Conservation (phyloP, 176 grass and related monocot species). For the Aegilops tauschii region DNA sequence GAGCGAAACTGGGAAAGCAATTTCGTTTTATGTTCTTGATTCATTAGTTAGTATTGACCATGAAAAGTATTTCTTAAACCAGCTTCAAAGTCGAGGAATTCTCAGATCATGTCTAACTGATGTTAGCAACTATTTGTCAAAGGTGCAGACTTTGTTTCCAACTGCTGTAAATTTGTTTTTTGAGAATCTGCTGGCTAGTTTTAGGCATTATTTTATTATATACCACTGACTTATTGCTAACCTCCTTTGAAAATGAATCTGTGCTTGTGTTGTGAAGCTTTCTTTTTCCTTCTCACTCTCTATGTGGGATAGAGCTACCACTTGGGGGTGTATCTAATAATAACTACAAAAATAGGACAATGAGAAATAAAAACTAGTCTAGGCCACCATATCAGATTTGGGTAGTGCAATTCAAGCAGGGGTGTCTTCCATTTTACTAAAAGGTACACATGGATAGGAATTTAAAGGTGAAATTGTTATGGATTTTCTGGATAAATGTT, state of each 20-base stretch:
- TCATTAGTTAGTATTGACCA: constrained; percentile 81
- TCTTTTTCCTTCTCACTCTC: not conserved
- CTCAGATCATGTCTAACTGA: constrained; percentile 76
- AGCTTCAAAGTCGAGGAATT: constrained; percentile 93
- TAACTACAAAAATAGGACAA: constrained; percentile 13
- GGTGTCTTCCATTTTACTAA: not conserved
- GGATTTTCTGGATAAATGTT: constrained; percentile 1
- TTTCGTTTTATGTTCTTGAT: constrained; percentile 92
- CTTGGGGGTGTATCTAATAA: not conserved
- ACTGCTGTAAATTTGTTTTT: not conserved
- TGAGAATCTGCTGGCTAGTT: not conserved
- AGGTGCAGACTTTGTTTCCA: constrained; percentile 49
- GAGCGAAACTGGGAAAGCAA: constrained; percentile 87
- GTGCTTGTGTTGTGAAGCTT: not conserved
- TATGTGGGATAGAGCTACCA: not conserved
- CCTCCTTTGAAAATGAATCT: constrained; percentile 12
- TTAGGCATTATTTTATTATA: constrained; percentile 18
- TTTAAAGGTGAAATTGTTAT: constrained; percentile 5
- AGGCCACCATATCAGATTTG: not conserved
- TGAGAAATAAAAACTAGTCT: not conserved
- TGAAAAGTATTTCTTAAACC: constrained; percentile 90
- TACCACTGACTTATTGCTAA: not conserved
- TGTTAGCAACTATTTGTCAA: constrained; percentile 74
- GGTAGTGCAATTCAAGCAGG: not conserved
- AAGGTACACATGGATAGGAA: not conserved